Conservation (phyloP, 2,329 filamentous ascomycete species). For the Lizonia empirigonia region DNA sequence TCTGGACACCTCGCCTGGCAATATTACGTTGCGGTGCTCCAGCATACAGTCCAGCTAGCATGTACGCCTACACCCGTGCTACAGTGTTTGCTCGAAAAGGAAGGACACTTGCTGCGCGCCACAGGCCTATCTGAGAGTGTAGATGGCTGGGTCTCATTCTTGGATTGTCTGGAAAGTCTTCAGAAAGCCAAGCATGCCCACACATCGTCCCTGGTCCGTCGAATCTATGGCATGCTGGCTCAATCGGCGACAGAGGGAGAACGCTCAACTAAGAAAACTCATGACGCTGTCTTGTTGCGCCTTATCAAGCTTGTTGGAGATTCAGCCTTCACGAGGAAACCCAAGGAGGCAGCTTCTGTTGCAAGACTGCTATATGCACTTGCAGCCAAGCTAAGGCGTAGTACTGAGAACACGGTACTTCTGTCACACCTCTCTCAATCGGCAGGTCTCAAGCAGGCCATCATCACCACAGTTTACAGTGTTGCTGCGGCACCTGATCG, state of each 20-base stretch:
- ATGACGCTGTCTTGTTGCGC: slow-evolving; percentile 6
- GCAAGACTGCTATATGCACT: neutral
- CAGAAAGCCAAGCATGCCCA: neutral
- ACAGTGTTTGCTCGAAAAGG: neutral
- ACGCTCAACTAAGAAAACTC: slow-evolving; percentile 1
- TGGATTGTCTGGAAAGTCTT: neutral
- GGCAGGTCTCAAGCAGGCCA: neutral
- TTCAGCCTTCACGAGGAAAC: neutral
- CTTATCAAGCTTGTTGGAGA: neutral
- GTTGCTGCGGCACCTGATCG: slow-evolving; percentile 3
- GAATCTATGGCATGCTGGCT: neutral
- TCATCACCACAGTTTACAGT: neutral
- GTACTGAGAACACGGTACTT: neutral
- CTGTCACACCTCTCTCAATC: neutral
- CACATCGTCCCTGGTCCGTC: neutral
- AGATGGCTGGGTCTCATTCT: neutral
- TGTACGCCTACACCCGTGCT: neutral
- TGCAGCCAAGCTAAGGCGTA: slow-evolving; percentile 2
- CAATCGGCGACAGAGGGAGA: neutral
- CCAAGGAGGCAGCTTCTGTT: neutral
- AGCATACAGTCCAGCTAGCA: neutral
- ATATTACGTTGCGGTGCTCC: slow-evolving; percentile 6
- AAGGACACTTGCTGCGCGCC: neutral
- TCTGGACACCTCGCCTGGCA: neutral
- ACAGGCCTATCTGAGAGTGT: neutral